A percentile compares a stretch with the other conserved stretches of the same genome.
Evolutionary conservation across 73 alveolate genomes (phyloP).

Genomic region (Tetrahymena borealis): DNA sequence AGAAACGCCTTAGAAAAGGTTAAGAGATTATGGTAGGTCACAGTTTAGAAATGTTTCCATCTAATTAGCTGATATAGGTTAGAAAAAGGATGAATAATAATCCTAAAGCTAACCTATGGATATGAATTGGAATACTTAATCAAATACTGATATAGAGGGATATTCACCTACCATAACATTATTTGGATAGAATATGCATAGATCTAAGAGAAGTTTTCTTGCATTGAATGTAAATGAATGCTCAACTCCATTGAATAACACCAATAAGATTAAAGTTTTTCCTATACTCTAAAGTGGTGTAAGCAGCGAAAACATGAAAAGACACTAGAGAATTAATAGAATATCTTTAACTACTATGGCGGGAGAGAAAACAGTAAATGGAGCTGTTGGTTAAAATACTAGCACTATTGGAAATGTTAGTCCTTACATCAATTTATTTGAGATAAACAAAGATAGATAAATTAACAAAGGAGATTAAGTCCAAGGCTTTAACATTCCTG

Average conservation of each 20-base stretch:
- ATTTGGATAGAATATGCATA: background rate
- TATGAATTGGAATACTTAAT: background rate
- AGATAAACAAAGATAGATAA: background rate
- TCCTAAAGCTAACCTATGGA: background rate
- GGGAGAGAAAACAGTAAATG: too few species aligned
- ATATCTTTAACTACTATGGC: too few species aligned
- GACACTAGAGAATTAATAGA: background rate
- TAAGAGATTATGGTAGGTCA: too few species aligned
- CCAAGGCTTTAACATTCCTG: background rate
- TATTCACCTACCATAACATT: background rate
- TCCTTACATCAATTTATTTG: background rate
- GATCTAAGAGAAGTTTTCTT: background rate
- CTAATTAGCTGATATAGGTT: background rate
- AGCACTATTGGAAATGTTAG: background rate
- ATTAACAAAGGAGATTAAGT: background rate
- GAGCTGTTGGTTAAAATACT: too few species aligned
- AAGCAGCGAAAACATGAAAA: background rate
- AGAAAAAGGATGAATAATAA: too few species aligned
- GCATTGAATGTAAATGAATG: background rate
- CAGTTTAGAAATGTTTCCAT: background rate
- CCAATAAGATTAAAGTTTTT: background rate
- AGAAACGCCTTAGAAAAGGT: too few species aligned
- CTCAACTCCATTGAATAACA: background rate
- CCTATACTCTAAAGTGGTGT: background rate
- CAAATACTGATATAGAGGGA: background rate